Percentiles rank a stretch among this genome's conserved stretches.
phyloP scores from a whole-genome alignment of 345 rosid species.

The Populus pruinosa region DNA sequence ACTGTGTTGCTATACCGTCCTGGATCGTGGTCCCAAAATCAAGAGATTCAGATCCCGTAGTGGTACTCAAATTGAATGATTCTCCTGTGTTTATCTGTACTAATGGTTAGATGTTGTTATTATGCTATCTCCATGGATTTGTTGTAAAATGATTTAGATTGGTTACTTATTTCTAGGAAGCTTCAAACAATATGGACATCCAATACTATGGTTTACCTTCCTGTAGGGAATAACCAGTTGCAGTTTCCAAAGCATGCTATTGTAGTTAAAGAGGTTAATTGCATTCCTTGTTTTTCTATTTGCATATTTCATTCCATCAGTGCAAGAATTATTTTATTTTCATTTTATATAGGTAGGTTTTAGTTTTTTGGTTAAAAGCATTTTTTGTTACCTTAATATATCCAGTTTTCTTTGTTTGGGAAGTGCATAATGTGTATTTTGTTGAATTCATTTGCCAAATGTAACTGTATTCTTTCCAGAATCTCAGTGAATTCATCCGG shows the following conservation, averaged over 20 bases:
- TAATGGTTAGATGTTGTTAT: conserved; percentile 32
- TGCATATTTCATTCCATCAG: not conserved
- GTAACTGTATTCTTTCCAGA: not conserved
- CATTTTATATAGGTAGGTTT: not conserved
- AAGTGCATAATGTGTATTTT: not conserved
- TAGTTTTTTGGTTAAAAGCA: not conserved
- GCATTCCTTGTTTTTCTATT: conserved; percentile 1
- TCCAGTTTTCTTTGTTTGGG: not conserved
- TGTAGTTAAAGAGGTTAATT: not conserved
- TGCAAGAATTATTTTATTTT: not conserved
- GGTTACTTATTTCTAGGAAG: not conserved
- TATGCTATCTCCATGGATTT: conserved; percentile 13
- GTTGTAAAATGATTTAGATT: conserved; percentile 5
- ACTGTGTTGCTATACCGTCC: conserved; percentile 80
- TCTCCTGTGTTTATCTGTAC: conserved; percentile 25
- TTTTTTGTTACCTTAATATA: not conserved
- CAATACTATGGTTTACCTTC: not conserved
- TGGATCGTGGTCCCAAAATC: conserved; percentile 90
- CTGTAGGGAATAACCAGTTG: conserved; percentile 2
- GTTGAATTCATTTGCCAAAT: not conserved
- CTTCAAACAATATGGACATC: not conserved
- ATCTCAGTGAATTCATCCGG: not conserved
- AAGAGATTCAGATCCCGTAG: conserved; percentile 92
- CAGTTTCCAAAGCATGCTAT: not conserved
- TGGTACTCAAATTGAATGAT: conserved; percentile 55